Conservation (phyloP, 805 yeast species). For the Yarrowia divulgata region DNA sequence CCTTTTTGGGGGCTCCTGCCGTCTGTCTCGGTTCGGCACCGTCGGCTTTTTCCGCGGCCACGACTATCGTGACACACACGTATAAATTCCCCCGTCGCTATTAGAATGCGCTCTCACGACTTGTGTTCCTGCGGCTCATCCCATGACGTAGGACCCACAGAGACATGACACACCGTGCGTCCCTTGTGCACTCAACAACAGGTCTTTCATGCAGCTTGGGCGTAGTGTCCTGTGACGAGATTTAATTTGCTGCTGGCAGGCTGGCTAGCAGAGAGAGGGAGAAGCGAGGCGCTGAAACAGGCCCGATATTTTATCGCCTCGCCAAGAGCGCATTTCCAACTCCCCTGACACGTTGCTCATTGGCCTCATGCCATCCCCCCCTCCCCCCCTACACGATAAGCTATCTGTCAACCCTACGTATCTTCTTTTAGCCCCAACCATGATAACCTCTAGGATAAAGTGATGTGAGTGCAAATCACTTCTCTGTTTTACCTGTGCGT, state of each 20-base stretch:
- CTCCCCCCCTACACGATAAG: neutral
- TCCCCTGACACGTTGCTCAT: neutral
- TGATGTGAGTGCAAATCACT: conserved; percentile 9
- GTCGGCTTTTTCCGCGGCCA: neutral
- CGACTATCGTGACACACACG: no score
- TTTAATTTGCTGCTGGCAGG: neutral
- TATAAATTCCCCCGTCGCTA: neutral
- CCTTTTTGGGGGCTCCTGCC: neutral
- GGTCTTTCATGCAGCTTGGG: conserved; percentile 20
- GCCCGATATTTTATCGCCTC: neutral
- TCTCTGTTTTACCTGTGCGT: conserved; percentile 5
- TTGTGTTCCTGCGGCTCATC: conserved; percentile 28
- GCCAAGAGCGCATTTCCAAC: neutral
- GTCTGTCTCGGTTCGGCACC: no score
- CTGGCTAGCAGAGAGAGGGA: no score
- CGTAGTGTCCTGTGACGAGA: conserved; percentile 2
- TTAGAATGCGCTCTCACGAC: conserved; percentile 6
- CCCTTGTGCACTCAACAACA: conserved; percentile 27
- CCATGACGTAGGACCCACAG: conserved; percentile 38
- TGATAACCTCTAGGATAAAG: conserved; percentile 31
- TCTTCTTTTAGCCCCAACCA: conserved; percentile 26
- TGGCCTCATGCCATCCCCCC: neutral
- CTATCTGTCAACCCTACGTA: conserved; percentile 26
- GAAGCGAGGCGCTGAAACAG: no score
- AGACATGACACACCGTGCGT: conserved; percentile 33